Base-by-base conservation (phyloP, 23 red algal genomes). In the Gracilaria gracilis region DNA sequence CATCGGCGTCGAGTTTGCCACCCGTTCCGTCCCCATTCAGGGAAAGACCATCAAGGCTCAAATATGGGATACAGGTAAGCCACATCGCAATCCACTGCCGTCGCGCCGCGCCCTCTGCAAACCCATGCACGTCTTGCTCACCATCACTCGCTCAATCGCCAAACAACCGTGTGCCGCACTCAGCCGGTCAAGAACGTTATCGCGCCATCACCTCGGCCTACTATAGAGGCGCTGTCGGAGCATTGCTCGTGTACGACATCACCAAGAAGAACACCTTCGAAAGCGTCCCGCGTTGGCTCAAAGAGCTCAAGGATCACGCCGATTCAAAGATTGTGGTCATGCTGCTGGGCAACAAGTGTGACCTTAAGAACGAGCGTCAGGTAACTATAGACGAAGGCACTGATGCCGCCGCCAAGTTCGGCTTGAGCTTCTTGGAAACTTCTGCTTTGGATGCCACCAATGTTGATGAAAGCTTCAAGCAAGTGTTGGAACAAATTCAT, bases 1-100 rank as follows among this genome's bases (percentile, higher is more conserved):
- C 58, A 98, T 98, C 66, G 95, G 95, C 62, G 95, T 98, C 28
- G 95, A 98, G 80, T 98, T 98, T 92, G 95, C 95, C 6, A 98
- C 95, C 46, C 92, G 93, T 37, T 95, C 92, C 58, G 80, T 98
- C 25, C 95, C 91, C 64, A 95, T 90, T 16, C 79, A 94, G 53
- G 95, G 91, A n/a, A 98, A 98, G 87, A 94, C 69, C 35, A 91
- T 98, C 78, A 98, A 98, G 74, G 95, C 95, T 9, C 95, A 98
- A 78, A 98, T 98, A 53, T 98, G 95, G 95, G 95, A 98, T 65
- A 98, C 95, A 79, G 74, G 74, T 79, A 79, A 36, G 74, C 48
- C 27, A 33, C 42, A 33, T 2, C 13, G 4, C 33, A 9, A 67
- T 33, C 62, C 9, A 67, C 16, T 24, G 9, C 62, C 0, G 4